Evolutionary conservation across 1,284 basidiomycete species (phyloP), one percentile per base, ranked within the genome.

Genomic region (Malassezia psittaci): DNA sequence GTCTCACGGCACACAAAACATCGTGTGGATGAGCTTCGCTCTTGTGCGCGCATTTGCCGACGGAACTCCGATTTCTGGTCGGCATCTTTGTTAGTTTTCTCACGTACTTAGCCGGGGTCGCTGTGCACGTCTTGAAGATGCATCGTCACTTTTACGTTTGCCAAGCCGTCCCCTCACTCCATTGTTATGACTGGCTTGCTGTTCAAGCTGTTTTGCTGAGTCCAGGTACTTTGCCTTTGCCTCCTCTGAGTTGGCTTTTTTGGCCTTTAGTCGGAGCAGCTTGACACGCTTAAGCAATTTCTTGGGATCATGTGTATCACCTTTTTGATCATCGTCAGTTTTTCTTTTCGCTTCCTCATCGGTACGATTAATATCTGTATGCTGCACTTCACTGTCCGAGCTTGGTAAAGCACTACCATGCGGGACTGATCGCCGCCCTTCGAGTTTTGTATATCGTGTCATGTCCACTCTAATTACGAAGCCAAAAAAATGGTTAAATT

Each of bases 1-100:
- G 81, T 82, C 65, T 84, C 80, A 51, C 90, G 82, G 77, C 90
- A 96, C 1, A 86, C 87, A 74, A 89, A 93, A 72, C 90, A 94
- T 8, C 82, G 84, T 3, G 83, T 88, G 3, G 78, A 76, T 18
- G 79, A 75, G 9, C 79, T 70, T 43, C 83, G 81, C 51, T 85
- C 82, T 6, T 82, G 74, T 48, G 83, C 82, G 32, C 90, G 82
- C 63, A 83, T 80, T 50, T 83, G 69, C 13, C 88, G 70, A 87
- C 87, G 3, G 82, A 82, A 41, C 75, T 76, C 52, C 72, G 72
- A 39, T 69, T 64, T 59, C 75, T 75, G 58, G 40, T 68, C 63
- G 53, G 57, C 42, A 43, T 61, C 62, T 59, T 49, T 45, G 38
- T 54, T 43, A 35, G 34, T 36, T 2, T 18, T 8, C 21, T 10